A percentile compares a stretch with the other conserved stretches of the same genome.
Evolutionary conservation across 257 asterid genomes (phyloP).

Genomic region (Solanum lycopersicoides): DNA sequence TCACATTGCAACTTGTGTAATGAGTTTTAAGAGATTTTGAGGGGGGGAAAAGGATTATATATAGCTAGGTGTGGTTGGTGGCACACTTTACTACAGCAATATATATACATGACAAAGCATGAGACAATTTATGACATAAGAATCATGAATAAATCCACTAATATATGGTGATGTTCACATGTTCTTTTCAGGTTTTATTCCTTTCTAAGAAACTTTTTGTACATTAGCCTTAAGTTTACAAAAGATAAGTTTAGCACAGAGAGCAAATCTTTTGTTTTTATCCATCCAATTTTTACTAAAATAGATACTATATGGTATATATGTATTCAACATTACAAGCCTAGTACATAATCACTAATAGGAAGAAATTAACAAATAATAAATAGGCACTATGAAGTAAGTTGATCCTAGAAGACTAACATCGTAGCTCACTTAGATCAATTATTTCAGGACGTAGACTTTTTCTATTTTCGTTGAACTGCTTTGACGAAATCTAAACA

Average conservation of each 20-base stretch:
- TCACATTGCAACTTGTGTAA: neutral
- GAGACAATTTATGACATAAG: neutral
- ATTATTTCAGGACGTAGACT: too few species aligned
- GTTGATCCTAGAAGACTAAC: too few species aligned
- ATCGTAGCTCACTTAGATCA: too few species aligned
- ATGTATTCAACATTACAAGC: neutral
- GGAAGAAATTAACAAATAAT: neutral
- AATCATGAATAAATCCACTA: neutral
- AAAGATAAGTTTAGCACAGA: neutral
- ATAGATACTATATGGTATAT: neutral
- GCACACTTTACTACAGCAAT: neutral
- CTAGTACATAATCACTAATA: neutral
- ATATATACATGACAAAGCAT: neutral
- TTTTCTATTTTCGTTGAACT: too few species aligned
- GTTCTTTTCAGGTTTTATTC: neutral
- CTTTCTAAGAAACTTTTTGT: neutral
- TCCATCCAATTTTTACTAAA: neutral
- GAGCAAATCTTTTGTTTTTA: neutral
- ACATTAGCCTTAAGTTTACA: neutral
- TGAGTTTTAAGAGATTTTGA: neutral
- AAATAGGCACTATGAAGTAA: too few species aligned
- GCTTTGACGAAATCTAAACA: neutral
- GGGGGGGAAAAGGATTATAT: neutral
- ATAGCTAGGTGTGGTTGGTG: neutral
- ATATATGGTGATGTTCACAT: neutral